These are phyloP conservation scores for Fusarium duplospermum DNA, from an alignment of 2,329 filamentous ascomycete species.

Conservation along the genomic window DNA sequence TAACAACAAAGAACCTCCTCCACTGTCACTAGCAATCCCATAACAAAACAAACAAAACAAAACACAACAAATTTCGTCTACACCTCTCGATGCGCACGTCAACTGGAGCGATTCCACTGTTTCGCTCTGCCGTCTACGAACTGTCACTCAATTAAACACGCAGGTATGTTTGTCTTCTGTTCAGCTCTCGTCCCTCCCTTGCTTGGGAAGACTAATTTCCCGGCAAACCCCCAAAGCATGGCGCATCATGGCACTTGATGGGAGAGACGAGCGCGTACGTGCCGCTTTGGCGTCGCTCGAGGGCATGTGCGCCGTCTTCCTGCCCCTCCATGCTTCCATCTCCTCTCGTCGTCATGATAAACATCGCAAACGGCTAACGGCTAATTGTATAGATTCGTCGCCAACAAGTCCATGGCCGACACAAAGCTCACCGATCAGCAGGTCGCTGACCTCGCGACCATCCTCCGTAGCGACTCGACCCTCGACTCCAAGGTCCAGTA, in stretches of 20 bases:
- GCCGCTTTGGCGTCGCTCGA: constrained; percentile 25
- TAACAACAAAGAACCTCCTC: background rate
- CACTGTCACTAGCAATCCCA: background rate
- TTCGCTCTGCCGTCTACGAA: constrained; percentile 31
- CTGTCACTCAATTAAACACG: constrained; percentile 27
- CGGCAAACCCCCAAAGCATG: constrained; percentile 25
- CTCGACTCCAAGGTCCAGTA: constrained; percentile 77
- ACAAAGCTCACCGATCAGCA: constrained; percentile 67
- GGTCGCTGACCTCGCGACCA: constrained; percentile 64
- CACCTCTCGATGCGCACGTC: constrained; percentile 40
- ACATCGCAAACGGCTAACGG: constrained; percentile 19
- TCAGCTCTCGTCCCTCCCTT: background rate
- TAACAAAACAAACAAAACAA: background rate
- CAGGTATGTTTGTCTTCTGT: constrained; percentile 30
- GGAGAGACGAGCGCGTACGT: constrained; percentile 22
- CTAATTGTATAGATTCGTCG: constrained; percentile 32
- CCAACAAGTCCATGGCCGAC: constrained; percentile 60
- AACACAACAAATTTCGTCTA: background rate
- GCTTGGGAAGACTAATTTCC: background rate
- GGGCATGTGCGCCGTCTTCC: constrained; percentile 5
- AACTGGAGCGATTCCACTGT: constrained; percentile 19
- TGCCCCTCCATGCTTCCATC: constrained; percentile 18
- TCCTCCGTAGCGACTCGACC: constrained; percentile 71
- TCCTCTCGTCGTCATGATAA: constrained; percentile 10
- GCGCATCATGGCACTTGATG: constrained; percentile 26